Evolutionary conservation across 306 rosid genomes (phyloP), one percentile per base, ranked within the genome.

Genomic region (Luffa acutangula): DNA sequence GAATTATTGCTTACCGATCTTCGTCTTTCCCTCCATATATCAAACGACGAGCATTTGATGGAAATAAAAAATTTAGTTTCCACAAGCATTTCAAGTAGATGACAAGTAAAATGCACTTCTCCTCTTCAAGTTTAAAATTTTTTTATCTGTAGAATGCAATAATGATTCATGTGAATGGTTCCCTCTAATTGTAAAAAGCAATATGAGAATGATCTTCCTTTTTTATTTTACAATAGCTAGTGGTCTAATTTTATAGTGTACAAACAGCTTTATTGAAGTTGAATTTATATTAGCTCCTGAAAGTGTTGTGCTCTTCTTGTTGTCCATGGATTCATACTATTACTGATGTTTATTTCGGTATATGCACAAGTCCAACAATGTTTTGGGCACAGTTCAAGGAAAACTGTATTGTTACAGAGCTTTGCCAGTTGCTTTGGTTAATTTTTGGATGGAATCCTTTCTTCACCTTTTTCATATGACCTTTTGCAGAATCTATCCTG

Each of bases 1-100:
- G 99, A 93, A 87, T 91, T 87, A 83, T 83, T 96, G 88, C 86
- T 96, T 85, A 96, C 99, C 77, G 92, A 93, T 88, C 98, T 96
- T 75, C 98, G 99, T 36, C 93, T 93, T 80, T 89, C 90, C 0
- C 98, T 96, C 83, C 90, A 91, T 87, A 96, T 96, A 88, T 91
- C 99, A 78, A 90, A 91, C 6, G 98, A 96, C 79, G 99, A 96
- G 86, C 97, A 96, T 87, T 90, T 91, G 87, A 82, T 85, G 87
- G 93, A 91, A 90, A 78, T 96, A 87, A 96, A 87, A 87, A 91
- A 90, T 86, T 85, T 96, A 87, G 87, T 88, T 85, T 93, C 99
- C 81, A 78, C 87, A 80, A 85, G 89, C 80, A 82, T 90, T 81
- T 89, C 86, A 51, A 85, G 87, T 79, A 91, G 95, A 89, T 94